Conservation (phyloP, 2,329 filamentous ascomycete genomes). For the Orbilia brochopaga region DNA sequence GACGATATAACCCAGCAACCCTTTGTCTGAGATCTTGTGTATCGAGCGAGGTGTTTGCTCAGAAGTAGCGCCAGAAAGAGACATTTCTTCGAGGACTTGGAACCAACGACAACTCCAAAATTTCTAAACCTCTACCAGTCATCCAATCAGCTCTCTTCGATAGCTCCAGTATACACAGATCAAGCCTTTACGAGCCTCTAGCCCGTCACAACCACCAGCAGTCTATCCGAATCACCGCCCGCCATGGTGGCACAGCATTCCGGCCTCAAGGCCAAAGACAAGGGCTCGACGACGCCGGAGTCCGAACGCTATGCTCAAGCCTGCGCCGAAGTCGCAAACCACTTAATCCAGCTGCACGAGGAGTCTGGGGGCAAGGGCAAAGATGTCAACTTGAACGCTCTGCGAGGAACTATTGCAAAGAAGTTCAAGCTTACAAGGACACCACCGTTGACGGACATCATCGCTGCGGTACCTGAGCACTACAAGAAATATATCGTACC, state of each 20-base stretch:
- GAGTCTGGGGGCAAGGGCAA: slow-evolving; percentile 75
- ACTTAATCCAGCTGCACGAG: slow-evolving; percentile 93
- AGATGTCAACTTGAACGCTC: slow-evolving; percentile 89
- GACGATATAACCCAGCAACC: too few species aligned
- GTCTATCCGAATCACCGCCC: slow-evolving; percentile 50
- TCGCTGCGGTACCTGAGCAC: slow-evolving; percentile 97
- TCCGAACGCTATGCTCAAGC: slow-evolving; percentile 93
- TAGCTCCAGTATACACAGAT: neutral
- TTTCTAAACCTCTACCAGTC: neutral
- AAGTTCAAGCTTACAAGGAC: slow-evolving; percentile 89
- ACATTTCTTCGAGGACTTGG: too few species aligned
- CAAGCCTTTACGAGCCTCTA: neutral
- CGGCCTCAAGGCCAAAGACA: slow-evolving; percentile 65
- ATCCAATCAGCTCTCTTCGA: slow-evolving; percentile 15
- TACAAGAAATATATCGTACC: slow-evolving; percentile 99
- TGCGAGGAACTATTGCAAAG: slow-evolving; percentile 86
- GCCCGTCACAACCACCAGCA: neutral
- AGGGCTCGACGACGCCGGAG: slow-evolving; percentile 77
- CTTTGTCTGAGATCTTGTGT: too few species aligned
- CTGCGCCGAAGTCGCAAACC: slow-evolving; percentile 93
- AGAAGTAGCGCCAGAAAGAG: too few species aligned
- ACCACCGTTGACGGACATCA: slow-evolving; percentile 93
- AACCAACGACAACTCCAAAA: too few species aligned
- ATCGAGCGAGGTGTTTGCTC: too few species aligned
- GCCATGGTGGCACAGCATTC: slow-evolving; percentile 51